phyloP scores from a whole-genome alignment of 352 stramenopile species.

The Phytophthora kernoviae region DNA sequence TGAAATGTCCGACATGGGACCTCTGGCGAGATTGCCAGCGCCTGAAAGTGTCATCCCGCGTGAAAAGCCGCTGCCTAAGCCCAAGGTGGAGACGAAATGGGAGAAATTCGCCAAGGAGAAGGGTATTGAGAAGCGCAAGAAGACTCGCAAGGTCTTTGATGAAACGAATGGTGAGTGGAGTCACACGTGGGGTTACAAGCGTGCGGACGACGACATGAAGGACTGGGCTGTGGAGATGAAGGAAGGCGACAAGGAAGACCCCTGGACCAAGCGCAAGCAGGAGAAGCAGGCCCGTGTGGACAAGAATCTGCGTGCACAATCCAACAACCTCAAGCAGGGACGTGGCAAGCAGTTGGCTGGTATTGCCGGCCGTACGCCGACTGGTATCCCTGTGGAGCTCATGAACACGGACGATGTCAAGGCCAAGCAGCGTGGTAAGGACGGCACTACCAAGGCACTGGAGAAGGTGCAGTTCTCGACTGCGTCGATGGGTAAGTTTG shows the following conservation, averaged over 20 bases:
- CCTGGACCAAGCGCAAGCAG: conserved; percentile 93
- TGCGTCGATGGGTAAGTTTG: conserved; percentile 94
- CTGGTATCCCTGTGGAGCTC: conserved; percentile 92
- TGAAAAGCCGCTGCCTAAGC: conserved; percentile 90
- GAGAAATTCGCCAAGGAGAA: conserved; percentile 99
- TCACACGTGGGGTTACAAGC: conserved; percentile 93
- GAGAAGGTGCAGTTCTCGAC: conserved; percentile 93
- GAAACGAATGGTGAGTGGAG: conserved; percentile 94
- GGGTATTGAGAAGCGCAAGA: conserved; percentile 97
- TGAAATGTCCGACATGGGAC: conserved; percentile 93
- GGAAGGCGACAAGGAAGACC: conserved; percentile 91
- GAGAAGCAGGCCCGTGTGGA: conserved; percentile 91
- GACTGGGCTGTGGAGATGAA: conserved; percentile 96
- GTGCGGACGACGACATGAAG: conserved; percentile 82
- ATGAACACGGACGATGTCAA: conserved; percentile 75
- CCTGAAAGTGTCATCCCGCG: conserved; percentile 77
- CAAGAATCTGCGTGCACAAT: conserved; percentile 92
- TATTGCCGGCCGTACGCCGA: conserved; percentile 52
- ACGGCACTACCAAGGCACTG: conserved; percentile 87
- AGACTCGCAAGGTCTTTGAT: conserved; percentile 96
- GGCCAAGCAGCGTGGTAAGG: conserved; percentile 89
- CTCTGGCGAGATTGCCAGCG: conserved; percentile 82
- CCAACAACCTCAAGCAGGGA: conserved; percentile 75
- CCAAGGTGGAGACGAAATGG: conserved; percentile 98
- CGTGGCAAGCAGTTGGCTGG: conserved; percentile 61